A percentile compares a stretch with the other conserved stretches of the same genome.
These are phyloP conservation scores for Heracleum sosnowskyi DNA, from an alignment of 129 eudicot species.

Conservation along the genomic window DNA sequence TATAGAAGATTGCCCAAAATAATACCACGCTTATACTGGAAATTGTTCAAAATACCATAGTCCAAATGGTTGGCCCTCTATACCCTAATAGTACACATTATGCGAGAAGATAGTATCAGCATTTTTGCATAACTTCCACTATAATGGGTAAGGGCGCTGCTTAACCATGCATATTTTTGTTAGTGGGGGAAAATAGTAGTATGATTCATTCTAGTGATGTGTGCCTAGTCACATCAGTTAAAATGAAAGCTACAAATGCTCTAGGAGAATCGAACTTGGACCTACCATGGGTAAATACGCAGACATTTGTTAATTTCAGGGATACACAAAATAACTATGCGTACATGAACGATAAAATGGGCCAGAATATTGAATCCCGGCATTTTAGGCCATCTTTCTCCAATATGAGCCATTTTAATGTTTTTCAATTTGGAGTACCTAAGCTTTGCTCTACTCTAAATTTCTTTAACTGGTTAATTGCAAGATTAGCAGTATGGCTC, in stretches of 20 bases:
- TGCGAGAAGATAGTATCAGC: neutral
- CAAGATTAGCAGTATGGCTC: neutral
- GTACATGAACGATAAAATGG: neutral
- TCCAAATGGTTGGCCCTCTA: neutral
- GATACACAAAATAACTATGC: neutral
- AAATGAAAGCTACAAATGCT: too few relatives aligned
- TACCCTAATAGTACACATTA: slow-evolving; percentile 2
- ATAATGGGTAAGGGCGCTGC: slow-evolving; percentile 30
- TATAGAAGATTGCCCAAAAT: neutral
- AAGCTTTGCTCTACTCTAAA: neutral
- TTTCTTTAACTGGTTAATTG: neutral
- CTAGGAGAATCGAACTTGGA: neutral
- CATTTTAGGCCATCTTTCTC: neutral
- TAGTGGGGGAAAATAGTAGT: too few relatives aligned
- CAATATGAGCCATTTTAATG: too few relatives aligned
- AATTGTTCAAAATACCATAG: neutral
- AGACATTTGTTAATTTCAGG: neutral
- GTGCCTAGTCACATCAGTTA: neutral
- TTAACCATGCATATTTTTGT: too few relatives aligned
- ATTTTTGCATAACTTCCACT: neutral
- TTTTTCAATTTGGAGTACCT: neutral
- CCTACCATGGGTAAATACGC: neutral
- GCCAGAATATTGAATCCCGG: neutral
- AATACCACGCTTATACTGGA: neutral
- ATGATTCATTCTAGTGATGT: neutral